These are phyloP conservation scores for Panicum virgatum DNA, from an alignment of 202 grass and related monocot species.

Conservation along the genomic window DNA sequence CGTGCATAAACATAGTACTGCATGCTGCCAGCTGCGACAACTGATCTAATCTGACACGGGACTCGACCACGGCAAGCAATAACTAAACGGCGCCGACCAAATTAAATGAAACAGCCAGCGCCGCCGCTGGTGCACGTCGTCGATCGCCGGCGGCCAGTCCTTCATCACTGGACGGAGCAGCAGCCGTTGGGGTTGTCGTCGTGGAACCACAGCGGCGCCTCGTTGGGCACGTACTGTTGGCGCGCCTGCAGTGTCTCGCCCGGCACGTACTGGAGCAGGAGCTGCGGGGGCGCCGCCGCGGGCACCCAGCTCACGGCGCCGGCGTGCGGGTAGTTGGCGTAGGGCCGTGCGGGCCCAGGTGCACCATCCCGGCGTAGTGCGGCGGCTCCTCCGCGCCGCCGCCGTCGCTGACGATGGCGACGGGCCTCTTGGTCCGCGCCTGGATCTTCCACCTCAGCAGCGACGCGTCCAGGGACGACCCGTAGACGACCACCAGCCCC, in stretches of 20 bases:
- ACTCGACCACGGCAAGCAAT: too few species aligned
- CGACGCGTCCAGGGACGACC: not conserved
- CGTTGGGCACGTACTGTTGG: not conserved
- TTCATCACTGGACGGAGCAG: constrained; percentile 34
- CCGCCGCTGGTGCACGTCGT: too few species aligned
- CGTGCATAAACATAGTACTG: too few species aligned
- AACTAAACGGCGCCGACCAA: too few species aligned
- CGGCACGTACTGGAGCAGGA: not conserved
- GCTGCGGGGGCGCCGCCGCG: not conserved
- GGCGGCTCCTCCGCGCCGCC: not conserved
- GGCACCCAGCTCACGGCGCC: not conserved
- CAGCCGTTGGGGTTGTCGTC: constrained; percentile 7
- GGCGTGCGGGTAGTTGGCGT: not conserved
- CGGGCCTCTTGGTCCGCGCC: not conserved
- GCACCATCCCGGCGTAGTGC: not conserved
- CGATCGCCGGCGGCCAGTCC: too few species aligned
- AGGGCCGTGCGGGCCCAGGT: not conserved
- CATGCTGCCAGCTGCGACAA: too few species aligned
- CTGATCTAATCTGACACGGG: too few species aligned
- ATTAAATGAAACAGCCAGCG: too few species aligned
- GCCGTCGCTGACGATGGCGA: constrained; percentile 16
- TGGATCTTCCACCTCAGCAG: not conserved
- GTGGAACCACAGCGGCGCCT: not conserved
- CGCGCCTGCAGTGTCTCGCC: too few species aligned
- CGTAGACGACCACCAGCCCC: constrained; percentile 18